These are phyloP conservation scores for Ramalina peruviana DNA, from an alignment of 495 filamentous ascomycete species.

Conservation along the genomic window DNA sequence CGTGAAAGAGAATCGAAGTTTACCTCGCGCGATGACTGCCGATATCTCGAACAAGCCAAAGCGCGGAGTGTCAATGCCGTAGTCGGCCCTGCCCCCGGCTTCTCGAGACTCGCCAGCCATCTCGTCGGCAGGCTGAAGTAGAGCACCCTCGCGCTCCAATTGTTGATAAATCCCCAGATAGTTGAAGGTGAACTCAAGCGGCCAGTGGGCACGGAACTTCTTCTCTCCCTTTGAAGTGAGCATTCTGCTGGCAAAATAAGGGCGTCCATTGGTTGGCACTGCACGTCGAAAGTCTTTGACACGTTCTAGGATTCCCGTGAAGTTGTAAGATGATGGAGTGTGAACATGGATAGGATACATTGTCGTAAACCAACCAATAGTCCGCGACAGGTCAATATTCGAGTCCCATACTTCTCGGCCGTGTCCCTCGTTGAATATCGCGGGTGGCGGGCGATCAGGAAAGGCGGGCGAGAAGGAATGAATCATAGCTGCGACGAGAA, in stretches of 20 bases:
- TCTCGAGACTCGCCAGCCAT: slow-evolving; percentile 33
- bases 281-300: slow-evolving; percentile 34
- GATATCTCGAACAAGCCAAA: slow-evolving; percentile 55
- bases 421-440: slow-evolving; percentile 42
- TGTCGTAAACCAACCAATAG: slow-evolving; percentile 50
- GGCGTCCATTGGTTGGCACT: slow-evolving; percentile 34
- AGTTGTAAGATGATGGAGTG: slow-evolving; percentile 15
- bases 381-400: slow-evolving; percentile 40
- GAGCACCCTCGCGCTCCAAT: slow-evolving; percentile 43
- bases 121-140: slow-evolving; percentile 43
- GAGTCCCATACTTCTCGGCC: slow-evolving; percentile 39
- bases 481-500: slow-evolving; percentile 37
- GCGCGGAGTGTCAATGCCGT: slow-evolving; percentile 39
- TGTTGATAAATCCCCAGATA: slow-evolving; percentile 53
- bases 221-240: slow-evolving; percentile 31
- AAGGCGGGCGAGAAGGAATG: slow-evolving; percentile 36
- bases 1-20: slow-evolving; percentile 47
- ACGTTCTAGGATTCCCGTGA: slow-evolving; percentile 27
- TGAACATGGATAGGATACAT: slow-evolving; percentile 33
- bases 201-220: slow-evolving; percentile 33
- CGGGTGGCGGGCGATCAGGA: slow-evolving; percentile 37
- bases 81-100: slow-evolving; percentile 41
- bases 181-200: slow-evolving; percentile 59
- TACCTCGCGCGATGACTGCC: slow-evolving; percentile 43
- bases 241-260: slow-evolving; percentile 36